These are phyloP conservation scores for Chenopodium album DNA, from an alignment of 148 eudicot genomes.

Conservation along the genomic window DNA sequence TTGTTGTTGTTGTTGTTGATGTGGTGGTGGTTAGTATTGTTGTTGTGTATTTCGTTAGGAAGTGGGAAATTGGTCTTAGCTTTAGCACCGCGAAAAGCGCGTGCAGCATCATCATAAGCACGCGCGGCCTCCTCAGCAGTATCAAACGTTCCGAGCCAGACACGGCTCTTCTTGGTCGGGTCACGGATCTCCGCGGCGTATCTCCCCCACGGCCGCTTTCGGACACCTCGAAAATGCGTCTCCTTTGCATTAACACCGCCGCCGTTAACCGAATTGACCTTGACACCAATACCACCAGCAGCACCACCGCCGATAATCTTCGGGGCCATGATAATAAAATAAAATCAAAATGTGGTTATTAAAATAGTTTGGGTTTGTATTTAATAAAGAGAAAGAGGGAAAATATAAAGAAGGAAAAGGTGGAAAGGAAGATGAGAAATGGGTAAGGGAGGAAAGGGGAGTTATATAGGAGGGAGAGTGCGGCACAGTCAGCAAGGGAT, in stretches of 20 bases:
- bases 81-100: constrained; percentile 64
- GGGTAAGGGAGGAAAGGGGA: background rate
- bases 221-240: constrained; percentile 55
- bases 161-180: constrained; percentile 61
- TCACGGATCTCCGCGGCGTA: constrained; percentile 83
- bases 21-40: background rate
- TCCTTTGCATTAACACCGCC: constrained; percentile 21
- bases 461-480: constrained; percentile 9
- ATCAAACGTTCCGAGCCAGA: constrained; percentile 79
- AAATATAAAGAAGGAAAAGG: background rate
- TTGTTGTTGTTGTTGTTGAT: background rate
- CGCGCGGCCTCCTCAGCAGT: constrained; percentile 71
- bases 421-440: background rate
- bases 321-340: background rate
- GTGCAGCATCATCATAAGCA: constrained; percentile 81
- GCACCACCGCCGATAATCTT: background rate
- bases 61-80: constrained; percentile 64
- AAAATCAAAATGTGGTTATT: background rate
- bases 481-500: constrained; percentile 35
- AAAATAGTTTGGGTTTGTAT: background rate
- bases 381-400: background rate
- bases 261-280: background rate
- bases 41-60: constrained; percentile 15
- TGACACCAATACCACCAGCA: background rate
- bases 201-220: constrained; percentile 75